These are phyloP conservation scores for Geoglossum glabrum DNA, from an alignment of 495 filamentous ascomycete species.

Conservation along the genomic window DNA sequence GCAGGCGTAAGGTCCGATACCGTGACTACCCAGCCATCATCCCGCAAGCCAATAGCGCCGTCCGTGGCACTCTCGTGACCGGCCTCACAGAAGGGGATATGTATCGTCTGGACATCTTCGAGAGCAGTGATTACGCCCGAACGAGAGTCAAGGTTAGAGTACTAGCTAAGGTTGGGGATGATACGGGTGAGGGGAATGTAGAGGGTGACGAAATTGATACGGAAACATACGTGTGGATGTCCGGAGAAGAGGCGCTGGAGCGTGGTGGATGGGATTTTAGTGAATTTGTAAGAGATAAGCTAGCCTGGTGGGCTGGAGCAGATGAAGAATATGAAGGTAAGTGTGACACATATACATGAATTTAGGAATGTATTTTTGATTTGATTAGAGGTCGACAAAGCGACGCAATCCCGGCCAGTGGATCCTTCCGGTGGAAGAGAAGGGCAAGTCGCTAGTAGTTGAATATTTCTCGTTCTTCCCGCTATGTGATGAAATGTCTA, in stretches of 20 bases:
- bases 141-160: conserved; percentile 36
- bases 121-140: conserved; percentile 56
- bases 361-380: not conserved
- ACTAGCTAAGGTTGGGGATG: conserved; percentile 21
- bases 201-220: conserved; percentile 37
- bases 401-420: not conserved
- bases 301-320: conserved; percentile 28
- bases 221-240: conserved; percentile 62
- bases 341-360: not conserved
- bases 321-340: conserved; percentile 6
- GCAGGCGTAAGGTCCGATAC: conserved; percentile 41
- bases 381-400: conserved; percentile 4
- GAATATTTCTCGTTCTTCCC: too few relatives aligned
- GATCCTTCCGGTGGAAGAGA: conserved; percentile 4
- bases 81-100: conserved; percentile 65
- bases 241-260: conserved; percentile 31
- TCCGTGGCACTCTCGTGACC: conserved; percentile 60
- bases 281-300: conserved; percentile 46
- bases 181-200: conserved; percentile 21
- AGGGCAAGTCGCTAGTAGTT: not conserved
- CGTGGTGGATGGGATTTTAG: conserved; percentile 65
- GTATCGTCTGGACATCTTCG: conserved; percentile 59
- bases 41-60: conserved; percentile 24
- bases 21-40: conserved; percentile 81
- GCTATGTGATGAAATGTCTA: too few relatives aligned